These are phyloP conservation scores for Pestalotiopsis sp. DNA, from an alignment of 2,329 filamentous ascomycete genomes.

Conservation along the genomic window DNA sequence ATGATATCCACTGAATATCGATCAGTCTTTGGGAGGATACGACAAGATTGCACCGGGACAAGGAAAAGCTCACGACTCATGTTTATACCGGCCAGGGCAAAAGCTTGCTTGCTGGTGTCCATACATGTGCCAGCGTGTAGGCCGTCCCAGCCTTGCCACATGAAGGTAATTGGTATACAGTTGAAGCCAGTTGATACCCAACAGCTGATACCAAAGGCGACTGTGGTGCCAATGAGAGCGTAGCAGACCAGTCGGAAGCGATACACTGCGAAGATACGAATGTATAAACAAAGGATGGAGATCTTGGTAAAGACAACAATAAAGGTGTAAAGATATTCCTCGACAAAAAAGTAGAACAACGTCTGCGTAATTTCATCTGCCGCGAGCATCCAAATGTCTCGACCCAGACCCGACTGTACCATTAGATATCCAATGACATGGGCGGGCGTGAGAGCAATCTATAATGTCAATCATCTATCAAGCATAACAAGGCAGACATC, in stretches of 20 bases:
- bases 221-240: conserved; percentile 30
- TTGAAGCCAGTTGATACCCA: conserved; percentile 28
- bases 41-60: background rate
- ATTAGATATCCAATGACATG: background rate
- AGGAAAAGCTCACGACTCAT: conserved; percentile 32
- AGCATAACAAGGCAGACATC: background rate
- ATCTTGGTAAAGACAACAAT: conserved; percentile 41
- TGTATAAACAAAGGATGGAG: conserved; percentile 44
- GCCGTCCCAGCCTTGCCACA: conserved; percentile 45
- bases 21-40: background rate
- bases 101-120: conserved; percentile 41
- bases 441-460: conserved; percentile 3
- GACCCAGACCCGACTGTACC: conserved; percentile 28
- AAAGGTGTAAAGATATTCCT: conserved; percentile 42
- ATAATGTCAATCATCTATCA: background rate
- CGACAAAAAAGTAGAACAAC: conserved; percentile 32
- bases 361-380: conserved; percentile 27
- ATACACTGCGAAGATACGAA: conserved; percentile 40
- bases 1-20: conserved; percentile 33
- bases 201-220: conserved; percentile 31
- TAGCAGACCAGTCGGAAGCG: conserved; percentile 34
- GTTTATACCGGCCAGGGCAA: conserved; percentile 44
- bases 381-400: conserved; percentile 36
- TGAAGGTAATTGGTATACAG: conserved; percentile 41
- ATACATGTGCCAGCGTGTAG: conserved; percentile 42